These are phyloP conservation scores for Blepharisma japonicum DNA, from an alignment of 73 alveolate species.

Conservation along the genomic window DNA sequence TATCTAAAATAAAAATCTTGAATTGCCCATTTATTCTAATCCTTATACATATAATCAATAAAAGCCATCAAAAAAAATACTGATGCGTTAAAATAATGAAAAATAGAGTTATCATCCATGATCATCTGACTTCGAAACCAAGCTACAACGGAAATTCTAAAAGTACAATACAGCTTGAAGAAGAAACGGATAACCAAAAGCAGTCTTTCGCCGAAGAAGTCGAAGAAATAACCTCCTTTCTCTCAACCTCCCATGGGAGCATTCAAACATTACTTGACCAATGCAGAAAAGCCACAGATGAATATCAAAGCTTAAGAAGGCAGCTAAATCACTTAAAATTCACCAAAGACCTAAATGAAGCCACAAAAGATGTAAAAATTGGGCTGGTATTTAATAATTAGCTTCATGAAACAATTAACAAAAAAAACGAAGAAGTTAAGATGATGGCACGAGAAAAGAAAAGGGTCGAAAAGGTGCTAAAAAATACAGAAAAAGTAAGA, in stretches of 20 bases:
- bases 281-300: not conserved
- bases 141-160: too few relatives aligned
- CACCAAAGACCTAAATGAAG: conserved; percentile 24
- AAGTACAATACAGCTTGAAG: too few relatives aligned
- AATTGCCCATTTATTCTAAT: too few relatives aligned
- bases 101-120: too few relatives aligned
- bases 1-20: too few relatives aligned
- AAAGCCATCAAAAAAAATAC: too few relatives aligned
- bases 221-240: not conserved
- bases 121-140: too few relatives aligned
- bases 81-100: too few relatives aligned
- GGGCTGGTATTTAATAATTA: not conserved
- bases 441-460: conserved; percentile 20
- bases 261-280: not conserved
- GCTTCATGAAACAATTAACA: conserved; percentile 28
- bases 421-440: conserved; percentile 1
- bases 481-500: not conserved
- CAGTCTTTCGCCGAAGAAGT: conserved; percentile 4
- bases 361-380: conserved; percentile 1
- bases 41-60: too few relatives aligned
- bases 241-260: not conserved
- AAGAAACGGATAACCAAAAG: not conserved
- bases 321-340: conserved; percentile 11
- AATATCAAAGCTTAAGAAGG: not conserved
- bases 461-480: not conserved